phyloP scores from a whole-genome alignment of 2,329 filamentous ascomycete species.

The Diplodia intermedia region DNA sequence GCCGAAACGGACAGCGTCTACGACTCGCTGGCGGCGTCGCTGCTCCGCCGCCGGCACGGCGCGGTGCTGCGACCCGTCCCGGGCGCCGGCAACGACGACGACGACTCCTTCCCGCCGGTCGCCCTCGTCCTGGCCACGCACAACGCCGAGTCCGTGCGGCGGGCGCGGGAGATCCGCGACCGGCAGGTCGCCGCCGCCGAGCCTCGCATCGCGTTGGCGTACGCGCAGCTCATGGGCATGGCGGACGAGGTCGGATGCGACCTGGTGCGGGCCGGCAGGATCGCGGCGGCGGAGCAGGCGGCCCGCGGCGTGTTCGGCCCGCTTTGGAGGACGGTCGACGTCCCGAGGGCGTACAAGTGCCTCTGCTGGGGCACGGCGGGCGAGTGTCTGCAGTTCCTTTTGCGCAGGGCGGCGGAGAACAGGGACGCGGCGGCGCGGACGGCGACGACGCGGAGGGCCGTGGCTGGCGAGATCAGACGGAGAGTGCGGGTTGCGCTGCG shows the following conservation, averaged over 20 bases:
- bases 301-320: constrained; percentile 58
- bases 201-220: constrained; percentile 55
- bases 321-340: constrained; percentile 39
- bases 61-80: constrained; percentile 51
- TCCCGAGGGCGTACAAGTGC: constrained; percentile 52
- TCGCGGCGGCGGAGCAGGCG: constrained; percentile 57
- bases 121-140: constrained; percentile 80
- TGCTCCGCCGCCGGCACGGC: constrained; percentile 58
- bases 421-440: constrained; percentile 66
- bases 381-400: constrained; percentile 81
- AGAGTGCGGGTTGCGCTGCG: not conserved
- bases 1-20: constrained; percentile 67
- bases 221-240: constrained; percentile 92
- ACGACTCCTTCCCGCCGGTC: constrained; percentile 50
- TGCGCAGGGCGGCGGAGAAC: constrained; percentile 65
- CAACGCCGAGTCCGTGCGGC: constrained; percentile 73
- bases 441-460: constrained; percentile 58
- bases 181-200: constrained; percentile 53
- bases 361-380: constrained; percentile 63
- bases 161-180: constrained; percentile 52
- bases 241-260: constrained; percentile 83
- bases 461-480: constrained; percentile 56
- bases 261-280: constrained; percentile 45
- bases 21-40: constrained; percentile 68
- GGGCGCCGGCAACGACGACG: constrained; percentile 53